Evolutionary conservation across 1,284 basidiomycete species (phyloP), one percentile per base, ranked within the genome.

Genomic region (Ustilago trichophora): DNA sequence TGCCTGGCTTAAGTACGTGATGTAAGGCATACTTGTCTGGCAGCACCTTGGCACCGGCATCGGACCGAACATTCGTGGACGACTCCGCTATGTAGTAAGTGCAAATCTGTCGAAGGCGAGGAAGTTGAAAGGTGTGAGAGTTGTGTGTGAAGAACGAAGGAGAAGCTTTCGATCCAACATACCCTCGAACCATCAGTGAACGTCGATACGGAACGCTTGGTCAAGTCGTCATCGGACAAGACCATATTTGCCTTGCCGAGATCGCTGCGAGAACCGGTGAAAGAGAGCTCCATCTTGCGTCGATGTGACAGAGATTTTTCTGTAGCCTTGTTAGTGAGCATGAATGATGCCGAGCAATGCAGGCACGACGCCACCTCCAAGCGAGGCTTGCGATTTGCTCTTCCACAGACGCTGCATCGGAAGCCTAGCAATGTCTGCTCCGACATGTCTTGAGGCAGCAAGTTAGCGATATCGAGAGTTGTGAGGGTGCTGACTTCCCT

Each of bases 191-290:
- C 54, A 32, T 57, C 49, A 2, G 44, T 42, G 37, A 64, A 64
- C 13, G 49, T 46, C 19, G 46, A 36, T 1, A 52, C 48, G 4
- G 27, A 24, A 18, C 60, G 54, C 6, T 45, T 27, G 11, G 46
- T 43, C 7, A 64, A 10, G 21, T 19, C 41, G 33, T 57, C 37
- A 5, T 36, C 5, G 9, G 49, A 33, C 41, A 64, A 24, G 0
- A 57, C 26, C 16, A 64, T n/a, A n/a, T 57, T 57, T 12, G 50
- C 50, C 21, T 53, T 45, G 12, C 60, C 54, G 5, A 64, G 60
- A 26, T 53, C 54, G 37, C 54, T 57, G 18, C 54, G 50, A 19
- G 49, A 18, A 6, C 50, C 54, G 9, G 41, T 49, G 24, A 45
- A 64, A 13, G n/a, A 26, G 6, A 64, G 31, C 27, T 57, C 37